Base-by-base conservation (phyloP, 371 early-diverging fungal species). In the Choanephora cucurbitarum region DNA sequence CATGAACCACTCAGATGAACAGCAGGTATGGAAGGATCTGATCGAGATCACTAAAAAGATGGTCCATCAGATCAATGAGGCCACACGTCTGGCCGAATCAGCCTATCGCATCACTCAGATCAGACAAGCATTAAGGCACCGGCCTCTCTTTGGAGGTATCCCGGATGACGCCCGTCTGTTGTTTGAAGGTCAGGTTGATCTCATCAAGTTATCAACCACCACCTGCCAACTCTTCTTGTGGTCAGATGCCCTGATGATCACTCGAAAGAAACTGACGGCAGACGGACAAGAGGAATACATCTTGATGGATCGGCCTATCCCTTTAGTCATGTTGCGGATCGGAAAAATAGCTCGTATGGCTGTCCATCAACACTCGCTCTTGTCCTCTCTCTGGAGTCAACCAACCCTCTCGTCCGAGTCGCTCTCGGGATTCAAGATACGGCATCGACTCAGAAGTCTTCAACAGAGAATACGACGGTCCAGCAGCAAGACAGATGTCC, bases 21-120 rank as follows among this genome's bases (percentile, higher is more conserved):
- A n/a, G n/a, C n/a, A n/a, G n/a, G n/a, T n/a, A 23, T 18, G 40
- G 22, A 24, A 50, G 10, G 37, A 55, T 21, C 44, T 42, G 19
- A 41, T 39, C 22, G 13, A 28, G 13, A 15, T 55, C 17, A 8
- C 55, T 15, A 34, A 18, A 32, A 41, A 55, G 18, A 41, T 61
- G 21, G 32, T 51, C 15, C 34, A 61, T 32, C 55, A 50, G 39
- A 55, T 61, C n/a, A 55, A 61, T 33, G 56, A 55, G 40, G 61
- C 61, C n/a, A 50, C 49, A 21, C 50, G 56, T 19, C 39, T 43
- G 11, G 61, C 61, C 11, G 41, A 49, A 32, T 39, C 56, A 17
- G 61, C 55, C 21, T 55, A 61, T 22, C 31, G 61, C 0, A 19
- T 61, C 13, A 22, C 40, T 31, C 51, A 61, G 21, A 61, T 61